These are phyloP conservation scores for Cladosporium sp. DNA, from an alignment of 2,329 filamentous ascomycete species.

Conservation along the genomic window DNA sequence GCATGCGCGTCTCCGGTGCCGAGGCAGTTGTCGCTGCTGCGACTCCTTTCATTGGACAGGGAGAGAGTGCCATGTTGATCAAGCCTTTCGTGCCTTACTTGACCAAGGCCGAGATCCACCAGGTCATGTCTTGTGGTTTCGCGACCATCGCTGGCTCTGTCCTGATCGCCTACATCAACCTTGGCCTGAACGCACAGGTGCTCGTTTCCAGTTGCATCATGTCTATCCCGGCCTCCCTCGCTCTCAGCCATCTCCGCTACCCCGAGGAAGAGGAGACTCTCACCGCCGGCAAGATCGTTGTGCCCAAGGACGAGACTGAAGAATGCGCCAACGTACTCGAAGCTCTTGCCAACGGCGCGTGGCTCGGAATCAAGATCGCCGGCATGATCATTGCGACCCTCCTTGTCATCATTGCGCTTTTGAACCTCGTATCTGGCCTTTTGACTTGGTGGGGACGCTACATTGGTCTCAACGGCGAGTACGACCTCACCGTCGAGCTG, in stretches of 20 bases:
- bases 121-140: slow-evolving; percentile 89
- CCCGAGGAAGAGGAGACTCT: slow-evolving; percentile 85
- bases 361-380: slow-evolving; percentile 83
- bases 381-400: slow-evolving; percentile 78
- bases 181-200: slow-evolving; percentile 81
- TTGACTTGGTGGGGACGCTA: slow-evolving; percentile 84
- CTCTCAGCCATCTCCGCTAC: slow-evolving; percentile 84
- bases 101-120: slow-evolving; percentile 84
- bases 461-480: slow-evolving; percentile 66
- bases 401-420: slow-evolving; percentile 78
- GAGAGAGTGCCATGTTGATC: slow-evolving; percentile 91
- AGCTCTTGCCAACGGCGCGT: slow-evolving; percentile 80
- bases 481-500: slow-evolving; percentile 70
- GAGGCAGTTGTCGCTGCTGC: slow-evolving; percentile 93
- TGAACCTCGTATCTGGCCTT: slow-evolving; percentile 72
- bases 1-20: slow-evolving; percentile 79
- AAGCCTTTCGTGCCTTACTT: slow-evolving; percentile 82
- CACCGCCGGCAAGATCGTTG: slow-evolving; percentile 76
- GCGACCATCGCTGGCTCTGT: slow-evolving; percentile 90
- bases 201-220: slow-evolving; percentile 91
- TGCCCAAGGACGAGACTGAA: slow-evolving; percentile 76
- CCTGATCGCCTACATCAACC: slow-evolving; percentile 78
- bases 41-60: slow-evolving; percentile 91
- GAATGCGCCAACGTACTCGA: slow-evolving; percentile 78
- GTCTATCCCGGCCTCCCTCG: slow-evolving; percentile 89